Evolutionary conservation across 2,329 filamentous ascomycete species (phyloP).

Genomic region (Daldinia sp.): DNA sequence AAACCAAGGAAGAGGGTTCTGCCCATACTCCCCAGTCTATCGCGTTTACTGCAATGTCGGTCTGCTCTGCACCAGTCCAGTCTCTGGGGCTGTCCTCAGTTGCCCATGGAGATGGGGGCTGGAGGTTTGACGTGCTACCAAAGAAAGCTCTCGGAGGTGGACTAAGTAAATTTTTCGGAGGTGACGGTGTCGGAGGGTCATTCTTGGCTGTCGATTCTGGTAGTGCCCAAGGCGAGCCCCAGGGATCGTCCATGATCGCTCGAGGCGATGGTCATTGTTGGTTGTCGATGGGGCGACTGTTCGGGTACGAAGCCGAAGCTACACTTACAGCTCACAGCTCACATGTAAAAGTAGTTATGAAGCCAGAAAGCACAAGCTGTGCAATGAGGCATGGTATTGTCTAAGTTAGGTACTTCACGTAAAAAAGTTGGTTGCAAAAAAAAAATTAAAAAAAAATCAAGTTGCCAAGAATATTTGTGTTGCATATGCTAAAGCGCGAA

Average conservation of each 20-base stretch:
- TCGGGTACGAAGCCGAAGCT: slow-evolving; percentile 6
- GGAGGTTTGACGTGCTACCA: slow-evolving; percentile 45
- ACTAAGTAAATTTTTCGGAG: slow-evolving; percentile 49
- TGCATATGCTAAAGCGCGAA: slow-evolving; percentile 23
- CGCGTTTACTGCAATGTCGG: slow-evolving; percentile 36
- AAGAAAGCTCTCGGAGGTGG: slow-evolving; percentile 55
- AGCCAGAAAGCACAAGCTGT: slow-evolving; percentile 2
- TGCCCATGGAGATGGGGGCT: slow-evolving; percentile 53
- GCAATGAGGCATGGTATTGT: slow-evolving; percentile 17
- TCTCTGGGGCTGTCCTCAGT: slow-evolving; percentile 51
- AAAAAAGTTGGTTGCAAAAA: slow-evolving; percentile 13
- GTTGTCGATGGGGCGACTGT: slow-evolving; percentile 25
- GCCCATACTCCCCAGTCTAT: slow-evolving; percentile 47
- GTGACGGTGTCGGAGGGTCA: slow-evolving; percentile 44
- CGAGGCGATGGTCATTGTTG: slow-evolving; percentile 44
- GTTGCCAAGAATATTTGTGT: slow-evolving; percentile 25
- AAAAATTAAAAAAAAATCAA: too few species aligned
- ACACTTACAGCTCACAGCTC: not conserved
- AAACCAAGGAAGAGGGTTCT: slow-evolving; percentile 41
- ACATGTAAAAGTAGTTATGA: slow-evolving; percentile 21
- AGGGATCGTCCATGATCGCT: slow-evolving; percentile 68
- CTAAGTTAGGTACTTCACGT: not conserved
- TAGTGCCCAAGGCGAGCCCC: slow-evolving; percentile 67
- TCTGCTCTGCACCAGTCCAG: slow-evolving; percentile 48
- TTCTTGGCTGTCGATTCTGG: slow-evolving; percentile 49